Percentiles rank a stretch among this genome's conserved stretches.
Conservation (phyloP, 768 basidiomycete species). For the Termitomyces sp. region DNA sequence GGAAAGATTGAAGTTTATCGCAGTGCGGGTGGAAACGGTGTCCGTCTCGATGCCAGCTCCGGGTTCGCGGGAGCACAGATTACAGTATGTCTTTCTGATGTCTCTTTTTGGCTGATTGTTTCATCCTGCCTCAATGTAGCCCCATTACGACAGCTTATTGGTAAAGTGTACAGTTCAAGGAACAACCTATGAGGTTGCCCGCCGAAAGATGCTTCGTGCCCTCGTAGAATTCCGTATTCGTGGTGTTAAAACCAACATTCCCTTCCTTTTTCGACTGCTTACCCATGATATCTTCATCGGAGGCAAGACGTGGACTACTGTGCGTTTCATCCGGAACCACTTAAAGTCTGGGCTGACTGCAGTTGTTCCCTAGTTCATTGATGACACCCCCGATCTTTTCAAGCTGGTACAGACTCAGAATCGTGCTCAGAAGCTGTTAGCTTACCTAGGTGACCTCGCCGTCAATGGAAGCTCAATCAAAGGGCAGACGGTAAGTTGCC, state of each 20-base stretch:
- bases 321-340: slow-evolving; percentile 3
- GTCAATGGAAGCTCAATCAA: slow-evolving; percentile 99
- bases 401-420: slow-evolving; percentile 97
- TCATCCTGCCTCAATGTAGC: slow-evolving; percentile 39
- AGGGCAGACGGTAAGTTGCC: slow-evolving; percentile 62
- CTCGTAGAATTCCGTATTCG: slow-evolving; percentile 99
- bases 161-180: slow-evolving; percentile 96
- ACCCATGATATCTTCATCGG: slow-evolving; percentile 95
- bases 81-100: slow-evolving; percentile 48
- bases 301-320: slow-evolving; percentile 97
- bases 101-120: neutral
- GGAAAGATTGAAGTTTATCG: slow-evolving; percentile 99
- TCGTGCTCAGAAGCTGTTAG: slow-evolving; percentile 94
- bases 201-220: slow-evolving; percentile 98
- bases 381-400: slow-evolving; percentile 99
- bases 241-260: slow-evolving; percentile 99
- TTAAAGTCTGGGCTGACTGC: neutral
- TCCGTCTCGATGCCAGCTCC: slow-evolving; percentile 93
- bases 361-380: slow-evolving; percentile 71
- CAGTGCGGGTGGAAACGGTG: slow-evolving; percentile 97
- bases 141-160: slow-evolving; percentile 96
- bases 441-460: slow-evolving; percentile 95
- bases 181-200: slow-evolving; percentile 97
- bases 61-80: slow-evolving; percentile 99
- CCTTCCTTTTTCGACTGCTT: slow-evolving; percentile 96